Base-by-base conservation (phyloP, 2,329 filamentous ascomycete species). In the Atkinsonella texensis region DNA sequence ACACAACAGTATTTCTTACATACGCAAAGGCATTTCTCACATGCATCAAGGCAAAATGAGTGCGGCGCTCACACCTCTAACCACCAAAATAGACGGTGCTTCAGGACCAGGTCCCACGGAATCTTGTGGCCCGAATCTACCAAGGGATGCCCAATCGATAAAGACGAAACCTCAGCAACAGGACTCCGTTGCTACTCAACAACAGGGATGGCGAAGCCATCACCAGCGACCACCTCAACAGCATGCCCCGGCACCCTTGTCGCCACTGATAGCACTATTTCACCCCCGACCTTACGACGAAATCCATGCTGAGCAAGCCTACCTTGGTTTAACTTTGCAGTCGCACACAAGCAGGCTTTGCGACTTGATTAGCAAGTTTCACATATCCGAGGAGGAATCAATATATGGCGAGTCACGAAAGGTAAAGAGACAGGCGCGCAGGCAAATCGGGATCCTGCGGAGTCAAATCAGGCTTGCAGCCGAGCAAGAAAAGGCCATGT, bases 231-330 rank as follows among this genome's bases (percentile, higher is more conserved):
- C 47, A 20, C 17, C 13, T 12, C 42, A 50, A 32, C 44, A n/a
- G 18, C 15, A 28, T 4, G 28, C 1, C 6, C 20, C 18, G 4
- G 18, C 6, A 10, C 20, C 50, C 2, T 18, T 41, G 12, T n/a
- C 31, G 1, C 15, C 32, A 2, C 58, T 53, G 28, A 51, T 56
- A 15, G 57, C 28, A 28, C 28, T 66, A 52, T 61, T 72, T 44
- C 61, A 65, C 3, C 69, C 68, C 2, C 66, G 72, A 1, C 59
- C 70, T 0, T 67, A 73, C 47, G 65, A 70, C 17, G 68, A 70
- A 5, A 64, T 78, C 4, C 67, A 70, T 50, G 60, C 62, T 3
- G 76, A 82, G 56, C 66, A 68, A 12, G 61, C 68, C 7, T 77
- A 78, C 53, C 69, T 80, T 17, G 52, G 68, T 1, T 54, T 62